phyloP scores from a whole-genome alignment of 2,329 filamentous ascomycete species.

The Diaporthe eres region DNA sequence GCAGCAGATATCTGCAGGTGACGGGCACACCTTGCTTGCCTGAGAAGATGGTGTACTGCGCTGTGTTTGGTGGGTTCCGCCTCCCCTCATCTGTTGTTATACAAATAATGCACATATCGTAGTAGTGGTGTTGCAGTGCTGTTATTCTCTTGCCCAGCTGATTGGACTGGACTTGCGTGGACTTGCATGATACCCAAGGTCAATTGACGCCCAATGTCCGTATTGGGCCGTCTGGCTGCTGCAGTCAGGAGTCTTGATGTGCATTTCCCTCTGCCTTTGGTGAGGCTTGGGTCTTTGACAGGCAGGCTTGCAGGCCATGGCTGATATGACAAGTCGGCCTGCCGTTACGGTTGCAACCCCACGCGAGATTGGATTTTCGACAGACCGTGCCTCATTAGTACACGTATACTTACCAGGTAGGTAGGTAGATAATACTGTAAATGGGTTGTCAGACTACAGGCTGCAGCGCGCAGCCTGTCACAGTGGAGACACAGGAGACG shows the following conservation, averaged over 20 bases:
- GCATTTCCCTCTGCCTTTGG: not conserved
- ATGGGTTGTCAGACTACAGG: not conserved
- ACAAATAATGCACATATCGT: not conserved
- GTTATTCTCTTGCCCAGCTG: not conserved
- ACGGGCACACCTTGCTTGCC: not conserved
- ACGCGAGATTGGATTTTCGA: constrained; percentile 12
- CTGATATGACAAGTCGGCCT: constrained; percentile 1
- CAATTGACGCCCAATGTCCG: constrained; percentile 7
- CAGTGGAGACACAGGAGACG: not conserved
- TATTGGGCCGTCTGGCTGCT: not conserved
- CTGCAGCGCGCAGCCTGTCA: not conserved
- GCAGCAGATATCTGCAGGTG: not conserved
- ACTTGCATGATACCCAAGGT: not conserved
- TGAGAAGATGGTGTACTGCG: not conserved
- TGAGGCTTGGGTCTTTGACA: not conserved
- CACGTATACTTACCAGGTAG: no score
- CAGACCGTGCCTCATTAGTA: not conserved
- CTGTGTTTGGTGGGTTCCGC: no score
- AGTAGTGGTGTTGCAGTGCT: not conserved
- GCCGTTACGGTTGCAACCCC: constrained; percentile 24
- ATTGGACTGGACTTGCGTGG: not conserved
- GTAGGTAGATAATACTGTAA: no score
- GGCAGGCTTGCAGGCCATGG: no score
- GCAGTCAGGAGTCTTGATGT: not conserved
- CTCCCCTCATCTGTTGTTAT: no score